These are phyloP conservation scores for Mycena filopes DNA, from an alignment of 768 basidiomycete genomes.

Conservation along the genomic window DNA sequence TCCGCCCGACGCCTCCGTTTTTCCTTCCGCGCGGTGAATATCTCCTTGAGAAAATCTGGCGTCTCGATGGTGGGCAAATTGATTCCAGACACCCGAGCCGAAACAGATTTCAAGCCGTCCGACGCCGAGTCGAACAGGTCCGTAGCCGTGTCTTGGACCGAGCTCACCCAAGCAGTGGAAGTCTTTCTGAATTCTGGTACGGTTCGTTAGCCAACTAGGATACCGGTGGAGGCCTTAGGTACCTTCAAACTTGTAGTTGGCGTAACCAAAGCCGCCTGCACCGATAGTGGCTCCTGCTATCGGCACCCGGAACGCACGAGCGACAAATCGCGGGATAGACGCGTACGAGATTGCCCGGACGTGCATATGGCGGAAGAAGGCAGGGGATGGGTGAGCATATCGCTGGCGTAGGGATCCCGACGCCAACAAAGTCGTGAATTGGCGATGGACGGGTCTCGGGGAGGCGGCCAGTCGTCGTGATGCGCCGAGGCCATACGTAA, in stretches of 20 bases:
- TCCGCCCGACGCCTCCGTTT: conserved; percentile 44
- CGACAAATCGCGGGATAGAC: conserved; percentile 89
- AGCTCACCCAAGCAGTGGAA: conserved; percentile 72
- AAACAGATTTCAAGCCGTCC: conserved; percentile 70
- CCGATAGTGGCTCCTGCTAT: conserved; percentile 91
- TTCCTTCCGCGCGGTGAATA: conserved; percentile 52
- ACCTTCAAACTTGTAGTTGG: conserved; percentile 98
- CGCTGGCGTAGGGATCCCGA: conserved; percentile 63
- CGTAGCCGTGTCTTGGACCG: conserved; percentile 76
- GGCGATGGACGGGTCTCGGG: conserved; percentile 62
- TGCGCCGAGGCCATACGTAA: conserved; percentile 64
- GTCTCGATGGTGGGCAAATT: conserved; percentile 63
- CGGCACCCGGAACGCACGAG: conserved; percentile 88
- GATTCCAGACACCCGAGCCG: conserved; percentile 68
- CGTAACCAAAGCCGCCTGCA: conserved; percentile 92
- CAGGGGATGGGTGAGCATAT: conserved; percentile 53
- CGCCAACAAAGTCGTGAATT: conserved; percentile 66
- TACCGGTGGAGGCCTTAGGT: conserved; percentile 34
- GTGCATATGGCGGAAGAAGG: conserved; percentile 71
- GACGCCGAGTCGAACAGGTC: conserved; percentile 79
- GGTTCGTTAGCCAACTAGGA: conserved; percentile 8
- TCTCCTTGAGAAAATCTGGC: conserved; percentile 78
- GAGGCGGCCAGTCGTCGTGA: conserved; percentile 47
- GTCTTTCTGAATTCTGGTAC: conserved; percentile 77
- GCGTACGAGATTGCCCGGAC: conserved; percentile 85